Evolutionary conservation across 1,139 yeast genomes (phyloP), one percentile per base, ranked within the genome.

Genomic region (Lodderomyces parapsilosis): DNA sequence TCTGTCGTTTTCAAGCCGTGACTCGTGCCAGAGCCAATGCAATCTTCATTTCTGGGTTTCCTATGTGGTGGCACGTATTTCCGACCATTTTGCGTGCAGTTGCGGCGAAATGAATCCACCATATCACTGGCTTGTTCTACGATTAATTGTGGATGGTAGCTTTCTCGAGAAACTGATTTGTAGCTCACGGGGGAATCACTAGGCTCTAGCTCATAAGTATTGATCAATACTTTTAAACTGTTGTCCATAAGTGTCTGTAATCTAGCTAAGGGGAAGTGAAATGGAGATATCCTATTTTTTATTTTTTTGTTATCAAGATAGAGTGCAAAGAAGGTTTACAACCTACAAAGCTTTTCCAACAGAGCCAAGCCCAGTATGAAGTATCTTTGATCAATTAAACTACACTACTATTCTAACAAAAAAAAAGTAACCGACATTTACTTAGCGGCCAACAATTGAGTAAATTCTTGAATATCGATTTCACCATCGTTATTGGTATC

Each of bases 401-500:
- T 27, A 11, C n/a, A n/a, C 9, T 14, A 17, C 33, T 30, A 30
- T 30, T 30, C 19, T 30, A 30, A 30, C 19, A 15, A 30, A 4
- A n/a, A n/a, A n/a, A n/a, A n/a, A n/a, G n/a, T 4, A 14, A 30
- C 25, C 11, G 5, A 17, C 25, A 8, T 19, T 49, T 65, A 73
- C 60, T 72, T 73, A 43, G 78, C 75, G 44, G 77, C 69, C 63
- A 87, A 76, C 57, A 87, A 77, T 55, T 85, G 86, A 51, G 94
- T 94, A 65, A 93, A 93, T 69, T 93, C 99, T 62, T 86, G 90
- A 65, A 93, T 93, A 66, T 91, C 94, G 60, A 93, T 93, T 67
- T 87, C 96, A 45, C 98, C 98, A 56, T 93, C 96, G 51, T 94
- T 91, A 66, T 91, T 93, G 54, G 93, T 86, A 62, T 87, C 95